Evolutionary conservation across 192 early-diverging fungal genomes (phyloP).

Genomic region (Lobosporangium transversale): DNA sequence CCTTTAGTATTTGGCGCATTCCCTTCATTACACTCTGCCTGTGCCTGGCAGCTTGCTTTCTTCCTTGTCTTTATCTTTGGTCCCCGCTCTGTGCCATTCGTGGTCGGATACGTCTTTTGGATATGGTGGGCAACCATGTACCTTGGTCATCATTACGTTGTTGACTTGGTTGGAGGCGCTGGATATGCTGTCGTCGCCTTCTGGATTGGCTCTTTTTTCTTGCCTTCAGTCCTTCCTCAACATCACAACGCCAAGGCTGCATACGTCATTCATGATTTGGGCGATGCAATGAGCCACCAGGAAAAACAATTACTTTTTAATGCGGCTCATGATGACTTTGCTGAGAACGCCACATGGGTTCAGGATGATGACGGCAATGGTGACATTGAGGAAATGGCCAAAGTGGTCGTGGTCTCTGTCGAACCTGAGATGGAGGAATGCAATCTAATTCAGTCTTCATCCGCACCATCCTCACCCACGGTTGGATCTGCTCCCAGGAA

Average conservation of each 20-base stretch:
- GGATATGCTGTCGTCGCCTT: conserved; percentile 71
- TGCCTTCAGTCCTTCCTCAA: conserved; percentile 52
- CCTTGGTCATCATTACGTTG: conserved; percentile 78
- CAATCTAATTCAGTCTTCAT: conserved; percentile 5
- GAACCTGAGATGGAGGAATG: conserved; percentile 32
- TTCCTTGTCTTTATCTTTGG: conserved; percentile 63
- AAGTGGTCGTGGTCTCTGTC: conserved; percentile 27
- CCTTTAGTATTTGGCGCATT: conserved; percentile 82
- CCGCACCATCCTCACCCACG: conserved; percentile 34
- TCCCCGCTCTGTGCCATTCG: conserved; percentile 57
- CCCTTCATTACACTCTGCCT: conserved; percentile 78
- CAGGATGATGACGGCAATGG: conserved; percentile 12
- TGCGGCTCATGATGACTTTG: conserved; percentile 42
- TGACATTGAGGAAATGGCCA: conserved; percentile 26
- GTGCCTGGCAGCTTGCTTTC: conserved; percentile 69
- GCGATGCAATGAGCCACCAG: conserved; percentile 39
- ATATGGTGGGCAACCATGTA: conserved; percentile 88
- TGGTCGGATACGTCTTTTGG: conserved; percentile 69
- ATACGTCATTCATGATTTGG: conserved; percentile 46
- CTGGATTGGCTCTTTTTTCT: conserved; percentile 55
- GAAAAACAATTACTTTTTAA: conserved; percentile 47
- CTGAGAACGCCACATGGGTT: conserved; percentile 26
- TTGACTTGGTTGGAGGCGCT: conserved; percentile 73
- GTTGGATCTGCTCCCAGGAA: conserved; percentile 12
- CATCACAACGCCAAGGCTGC: conserved; percentile 48